phyloP scores from a whole-genome alignment of 345 rosid genomes.

The Melaleuca alternifolia region DNA sequence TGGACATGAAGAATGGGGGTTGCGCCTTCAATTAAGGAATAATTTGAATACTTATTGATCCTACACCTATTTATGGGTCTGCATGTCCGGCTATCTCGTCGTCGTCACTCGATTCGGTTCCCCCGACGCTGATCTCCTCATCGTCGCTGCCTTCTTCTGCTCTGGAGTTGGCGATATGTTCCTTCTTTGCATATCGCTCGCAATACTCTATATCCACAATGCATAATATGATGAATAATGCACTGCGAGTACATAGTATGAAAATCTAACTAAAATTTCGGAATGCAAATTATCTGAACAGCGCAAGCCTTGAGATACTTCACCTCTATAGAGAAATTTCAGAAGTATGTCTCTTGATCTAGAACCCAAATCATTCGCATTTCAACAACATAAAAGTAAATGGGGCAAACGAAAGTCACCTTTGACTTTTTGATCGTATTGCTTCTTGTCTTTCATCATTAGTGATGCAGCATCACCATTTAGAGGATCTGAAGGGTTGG shows the following conservation, averaged over 20 bases:
- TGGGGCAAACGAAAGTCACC: slow-evolving; percentile 16
- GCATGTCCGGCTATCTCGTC: slow-evolving; percentile 56
- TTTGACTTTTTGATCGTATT: slow-evolving; percentile 64
- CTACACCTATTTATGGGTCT: slow-evolving; percentile 23
- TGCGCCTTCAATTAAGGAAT: background rate
- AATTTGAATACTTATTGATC: background rate
- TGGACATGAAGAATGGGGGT: background rate
- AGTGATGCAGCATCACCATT: slow-evolving; percentile 66
- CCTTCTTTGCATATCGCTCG: slow-evolving; percentile 51
- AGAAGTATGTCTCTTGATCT: background rate
- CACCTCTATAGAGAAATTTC: background rate
- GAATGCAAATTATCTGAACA: background rate
- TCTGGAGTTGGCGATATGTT: slow-evolving; percentile 18
- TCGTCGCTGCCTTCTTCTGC: slow-evolving; percentile 27
- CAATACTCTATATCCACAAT: slow-evolving; percentile 36
- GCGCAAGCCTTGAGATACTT: background rate
- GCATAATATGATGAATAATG: background rate
- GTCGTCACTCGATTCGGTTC: slow-evolving; percentile 34
- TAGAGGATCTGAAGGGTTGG: slow-evolving; percentile 64
- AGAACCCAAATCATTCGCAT: background rate
- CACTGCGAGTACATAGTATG: background rate
- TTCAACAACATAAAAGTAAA: background rate
- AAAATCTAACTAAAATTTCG: background rate
- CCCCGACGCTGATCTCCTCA: slow-evolving; percentile 35
- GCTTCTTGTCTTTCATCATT: slow-evolving; percentile 55